Evolutionary conservation across 2,329 filamentous ascomycete genomes (phyloP).

Genomic region (Aspergillus tanneri): DNA sequence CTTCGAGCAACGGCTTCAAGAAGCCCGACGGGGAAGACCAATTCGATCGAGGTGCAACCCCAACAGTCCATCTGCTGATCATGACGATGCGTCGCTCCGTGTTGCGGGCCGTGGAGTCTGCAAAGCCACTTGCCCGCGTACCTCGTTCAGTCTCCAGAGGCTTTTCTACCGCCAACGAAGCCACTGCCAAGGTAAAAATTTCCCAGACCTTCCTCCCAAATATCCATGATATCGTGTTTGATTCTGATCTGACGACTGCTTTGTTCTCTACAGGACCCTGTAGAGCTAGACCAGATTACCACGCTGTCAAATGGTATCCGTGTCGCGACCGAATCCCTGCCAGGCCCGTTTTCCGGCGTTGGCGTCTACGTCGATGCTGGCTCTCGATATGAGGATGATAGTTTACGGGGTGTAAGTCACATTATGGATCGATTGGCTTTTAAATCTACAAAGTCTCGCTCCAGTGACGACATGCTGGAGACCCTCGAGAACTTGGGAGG

Average conservation of each 20-base stretch:
- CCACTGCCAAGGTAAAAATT: slow-evolving; percentile 37
- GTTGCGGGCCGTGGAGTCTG: slow-evolving; percentile 40
- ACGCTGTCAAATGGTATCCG: slow-evolving; percentile 88
- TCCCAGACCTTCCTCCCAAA: not conserved
- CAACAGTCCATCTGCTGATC: slow-evolving; percentile 1
- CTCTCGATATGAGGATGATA: slow-evolving; percentile 85
- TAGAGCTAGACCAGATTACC: slow-evolving; percentile 82
- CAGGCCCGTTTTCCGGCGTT: slow-evolving; percentile 90
- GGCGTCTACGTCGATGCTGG: slow-evolving; percentile 95
- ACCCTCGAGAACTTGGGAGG: slow-evolving; percentile 84
- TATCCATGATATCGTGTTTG: not conserved
- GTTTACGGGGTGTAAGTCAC: slow-evolving; percentile 85
- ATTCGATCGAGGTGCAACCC: slow-evolving; percentile 6
- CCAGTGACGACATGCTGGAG: slow-evolving; percentile 82
- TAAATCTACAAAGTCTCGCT: slow-evolving; percentile 73
- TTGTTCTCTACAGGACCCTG: slow-evolving; percentile 63
- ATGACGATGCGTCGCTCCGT: slow-evolving; percentile 42
- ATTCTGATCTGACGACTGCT: not conserved
- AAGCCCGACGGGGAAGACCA: slow-evolving; percentile 10
- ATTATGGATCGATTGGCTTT: slow-evolving; percentile 95
- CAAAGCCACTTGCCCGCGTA: slow-evolving; percentile 36
- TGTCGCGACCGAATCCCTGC: slow-evolving; percentile 90
- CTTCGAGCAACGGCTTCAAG: slow-evolving; percentile 14
- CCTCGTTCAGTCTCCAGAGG: slow-evolving; percentile 37
- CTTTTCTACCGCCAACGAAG: slow-evolving; percentile 37